Conservation (phyloP, 2,329 filamentous ascomycete genomes). For the Coniella lustricola region DNA sequence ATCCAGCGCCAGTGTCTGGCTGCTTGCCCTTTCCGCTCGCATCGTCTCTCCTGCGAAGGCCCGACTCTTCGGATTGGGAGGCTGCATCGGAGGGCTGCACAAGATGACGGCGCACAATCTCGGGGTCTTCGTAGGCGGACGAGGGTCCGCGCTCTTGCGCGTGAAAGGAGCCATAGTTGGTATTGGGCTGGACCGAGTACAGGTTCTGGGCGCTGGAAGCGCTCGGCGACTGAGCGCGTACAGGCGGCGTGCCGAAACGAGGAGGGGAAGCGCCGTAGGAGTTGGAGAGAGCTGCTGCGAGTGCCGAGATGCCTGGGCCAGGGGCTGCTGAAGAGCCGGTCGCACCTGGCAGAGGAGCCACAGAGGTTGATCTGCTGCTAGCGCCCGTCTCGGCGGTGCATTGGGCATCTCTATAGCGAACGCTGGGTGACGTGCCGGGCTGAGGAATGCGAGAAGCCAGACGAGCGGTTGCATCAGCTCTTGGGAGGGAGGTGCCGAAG, state of each 20-base stretch:
- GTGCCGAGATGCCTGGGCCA: conserved; percentile 77
- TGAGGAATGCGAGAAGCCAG: conserved; percentile 50
- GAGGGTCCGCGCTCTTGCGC: conserved; percentile 51
- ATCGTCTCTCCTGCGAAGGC: conserved; percentile 29
- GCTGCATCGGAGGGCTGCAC: conserved; percentile 57
- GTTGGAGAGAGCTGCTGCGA: conserved; percentile 79
- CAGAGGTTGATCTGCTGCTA: conserved; percentile 30
- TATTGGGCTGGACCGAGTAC: conserved; percentile 46
- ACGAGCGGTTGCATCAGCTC: conserved; percentile 54
- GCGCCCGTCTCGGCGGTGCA: conserved; percentile 34
- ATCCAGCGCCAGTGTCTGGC: conserved; percentile 32
- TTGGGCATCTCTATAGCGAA: conserved; percentile 7
- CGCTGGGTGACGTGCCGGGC: conserved; percentile 24
- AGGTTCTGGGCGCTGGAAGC: conserved; percentile 37
- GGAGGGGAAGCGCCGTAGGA: conserved; percentile 65
- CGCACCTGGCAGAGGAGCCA: conserved; percentile 59
- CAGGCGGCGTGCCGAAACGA: conserved; percentile 59
- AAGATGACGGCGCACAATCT: conserved; percentile 83
- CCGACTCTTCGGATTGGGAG: conserved; percentile 40
- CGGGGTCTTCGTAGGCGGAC: conserved; percentile 75
- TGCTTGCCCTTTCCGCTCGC: conserved; percentile 46
- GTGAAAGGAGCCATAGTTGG: conserved; percentile 83
- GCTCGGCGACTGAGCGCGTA: conserved; percentile 51
- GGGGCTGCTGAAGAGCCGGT: conserved; percentile 50
- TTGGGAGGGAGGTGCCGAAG: conserved; percentile 46